Percentiles rank a stretch among this genome's conserved stretches.
Evolutionary conservation across 352 stramenopile genomes (phyloP).

Genomic region (Albugo laibachii): DNA sequence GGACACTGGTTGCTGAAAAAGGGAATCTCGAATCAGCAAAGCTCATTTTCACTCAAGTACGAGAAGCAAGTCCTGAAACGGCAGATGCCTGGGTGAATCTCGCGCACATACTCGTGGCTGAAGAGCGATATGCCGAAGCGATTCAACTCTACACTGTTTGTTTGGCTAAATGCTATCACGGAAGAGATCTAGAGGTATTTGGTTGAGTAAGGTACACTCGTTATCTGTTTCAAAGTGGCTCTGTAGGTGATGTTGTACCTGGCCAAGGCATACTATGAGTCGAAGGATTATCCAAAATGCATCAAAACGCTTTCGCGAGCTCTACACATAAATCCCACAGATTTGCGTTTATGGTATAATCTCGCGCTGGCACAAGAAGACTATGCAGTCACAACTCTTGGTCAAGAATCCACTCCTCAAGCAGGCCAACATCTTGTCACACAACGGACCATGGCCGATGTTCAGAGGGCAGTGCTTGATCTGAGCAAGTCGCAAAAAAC

Average conservation of each 20-base stretch:
- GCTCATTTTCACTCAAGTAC: constrained; percentile 91
- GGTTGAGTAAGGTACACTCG: background rate
- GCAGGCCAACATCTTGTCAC: constrained; percentile 2
- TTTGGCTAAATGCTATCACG: constrained; percentile 78
- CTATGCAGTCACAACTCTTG: constrained; percentile 64
- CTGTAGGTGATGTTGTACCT: constrained; percentile 43
- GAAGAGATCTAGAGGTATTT: constrained; percentile 49
- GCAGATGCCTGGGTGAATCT: constrained; percentile 93
- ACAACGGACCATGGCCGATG: constrained; percentile 70
- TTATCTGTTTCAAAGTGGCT: background rate
- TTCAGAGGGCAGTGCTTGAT: constrained; percentile 75
- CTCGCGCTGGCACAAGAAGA: constrained; percentile 72
- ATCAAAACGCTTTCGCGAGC: constrained; percentile 62
- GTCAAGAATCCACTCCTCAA: constrained; percentile 30
- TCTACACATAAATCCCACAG: constrained; percentile 58
- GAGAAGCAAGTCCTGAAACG: constrained; percentile 91
- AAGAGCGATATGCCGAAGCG: constrained; percentile 90
- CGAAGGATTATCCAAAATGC: constrained; percentile 76
- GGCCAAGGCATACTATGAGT: constrained; percentile 79
- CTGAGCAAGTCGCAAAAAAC: constrained; percentile 67
- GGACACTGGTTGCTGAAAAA: constrained; percentile 95
- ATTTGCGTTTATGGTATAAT: constrained; percentile 76
- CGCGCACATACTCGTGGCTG: constrained; percentile 91
- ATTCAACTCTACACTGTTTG: constrained; percentile 92
- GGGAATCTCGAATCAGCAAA: constrained; percentile 91